A percentile compares a stretch with the other conserved stretches of the same genome.
Conservation (phyloP, 2,329 filamentous ascomycete genomes). For the Trichoderma polysporum region DNA sequence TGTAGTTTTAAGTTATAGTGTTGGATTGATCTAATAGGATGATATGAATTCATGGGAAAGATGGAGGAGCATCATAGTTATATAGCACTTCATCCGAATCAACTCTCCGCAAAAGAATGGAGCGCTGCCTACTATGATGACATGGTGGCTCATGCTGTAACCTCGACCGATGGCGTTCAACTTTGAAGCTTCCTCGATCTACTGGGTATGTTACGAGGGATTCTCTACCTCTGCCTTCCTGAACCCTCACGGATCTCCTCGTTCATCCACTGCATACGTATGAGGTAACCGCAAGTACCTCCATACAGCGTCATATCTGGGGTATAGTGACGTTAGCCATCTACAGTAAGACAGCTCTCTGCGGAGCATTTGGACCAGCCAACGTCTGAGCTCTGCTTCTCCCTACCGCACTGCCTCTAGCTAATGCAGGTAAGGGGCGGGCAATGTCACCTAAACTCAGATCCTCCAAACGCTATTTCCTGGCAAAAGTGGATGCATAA, state of each 20-base stretch:
- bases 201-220: neutral
- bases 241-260: neutral
- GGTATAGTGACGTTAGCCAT: constrained; percentile 11
- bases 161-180: constrained; percentile 10
- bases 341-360: neutral
- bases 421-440: neutral
- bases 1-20: neutral
- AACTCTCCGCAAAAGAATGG: neutral
- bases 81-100: neutral
- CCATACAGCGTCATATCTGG: constrained; percentile 13
- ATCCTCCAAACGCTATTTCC: neutral
- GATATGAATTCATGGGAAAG: no score
- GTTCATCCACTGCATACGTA: neutral
- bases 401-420: neutral
- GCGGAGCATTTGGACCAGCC: neutral
- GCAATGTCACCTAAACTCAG: neutral
- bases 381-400: neutral
- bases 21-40: neutral
- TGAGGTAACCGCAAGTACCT: neutral
- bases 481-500: neutral
- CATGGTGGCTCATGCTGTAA: constrained; percentile 11
- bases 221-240: neutral
- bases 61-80: constrained; percentile 1
- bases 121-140: constrained; percentile 16
- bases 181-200: neutral